A percentile compares a stretch with the other conserved stretches of the same genome.
These are phyloP conservation scores for Rhypophila decipiens DNA, from an alignment of 495 filamentous ascomycete species.

Conservation along the genomic window DNA sequence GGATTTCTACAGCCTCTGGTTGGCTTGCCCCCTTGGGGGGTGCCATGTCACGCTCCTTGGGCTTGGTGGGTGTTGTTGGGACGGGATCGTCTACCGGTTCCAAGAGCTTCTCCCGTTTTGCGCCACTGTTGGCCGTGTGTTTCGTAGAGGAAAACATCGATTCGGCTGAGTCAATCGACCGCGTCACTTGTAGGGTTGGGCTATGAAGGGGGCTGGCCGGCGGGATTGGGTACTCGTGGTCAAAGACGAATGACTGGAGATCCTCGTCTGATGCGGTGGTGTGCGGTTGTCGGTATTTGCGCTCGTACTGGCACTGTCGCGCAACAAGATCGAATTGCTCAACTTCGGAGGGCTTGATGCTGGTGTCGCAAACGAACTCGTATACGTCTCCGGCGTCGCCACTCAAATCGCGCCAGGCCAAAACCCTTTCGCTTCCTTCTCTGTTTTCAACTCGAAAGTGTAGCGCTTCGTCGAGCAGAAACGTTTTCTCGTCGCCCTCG, in stretches of 20 bases:
- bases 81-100: background rate
- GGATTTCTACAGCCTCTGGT: slow-evolving; percentile 63
- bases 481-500: slow-evolving; percentile 94
- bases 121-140: slow-evolving; percentile 25
- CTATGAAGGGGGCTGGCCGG: slow-evolving; percentile 71
- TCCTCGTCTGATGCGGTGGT: slow-evolving; percentile 78
- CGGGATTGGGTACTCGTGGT: slow-evolving; percentile 71
- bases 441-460: slow-evolving; percentile 81
- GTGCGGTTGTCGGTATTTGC: slow-evolving; percentile 75
- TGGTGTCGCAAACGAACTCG: slow-evolving; percentile 88
- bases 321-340: slow-evolving; percentile 78
- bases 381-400: slow-evolving; percentile 90
- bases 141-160: slow-evolving; percentile 36
- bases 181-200: slow-evolving; percentile 47
- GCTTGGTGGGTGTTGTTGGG: slow-evolving; percentile 14
- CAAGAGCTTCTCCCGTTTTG: slow-evolving; percentile 24
- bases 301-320: slow-evolving; percentile 92
- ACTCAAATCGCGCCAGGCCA: slow-evolving; percentile 92
- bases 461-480: slow-evolving; percentile 83
- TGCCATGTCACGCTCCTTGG: slow-evolving; percentile 32
- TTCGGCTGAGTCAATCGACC: slow-evolving; percentile 41
- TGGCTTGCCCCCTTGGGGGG: slow-evolving; percentile 48
- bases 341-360: slow-evolving; percentile 62
- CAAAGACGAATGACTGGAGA: slow-evolving; percentile 72
- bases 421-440: slow-evolving; percentile 68